phyloP scores from a whole-genome alignment of 352 stramenopile genomes.

The Ochromonadaceae sp. region DNA sequence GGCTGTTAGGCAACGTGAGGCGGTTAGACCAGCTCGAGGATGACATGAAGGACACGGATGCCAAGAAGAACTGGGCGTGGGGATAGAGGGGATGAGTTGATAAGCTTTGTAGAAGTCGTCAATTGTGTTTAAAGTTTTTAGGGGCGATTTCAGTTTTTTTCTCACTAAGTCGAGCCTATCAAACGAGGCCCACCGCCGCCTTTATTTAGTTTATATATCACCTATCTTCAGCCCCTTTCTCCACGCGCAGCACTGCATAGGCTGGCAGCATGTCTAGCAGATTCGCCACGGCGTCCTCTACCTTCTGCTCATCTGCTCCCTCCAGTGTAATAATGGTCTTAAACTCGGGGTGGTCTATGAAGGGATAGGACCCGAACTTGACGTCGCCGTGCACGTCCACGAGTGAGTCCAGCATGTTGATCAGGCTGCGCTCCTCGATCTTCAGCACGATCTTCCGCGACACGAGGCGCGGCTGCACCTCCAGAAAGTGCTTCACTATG shows the following conservation, averaged over 20 bases:
- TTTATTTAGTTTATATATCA: too few relatives aligned
- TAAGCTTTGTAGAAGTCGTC: too few relatives aligned
- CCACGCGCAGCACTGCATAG: not conserved
- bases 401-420: constrained; percentile 5
- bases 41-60: too few relatives aligned
- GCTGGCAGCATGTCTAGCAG: not conserved
- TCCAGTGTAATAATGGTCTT: constrained; percentile 23
- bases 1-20: too few relatives aligned
- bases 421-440: constrained; percentile 15
- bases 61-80: too few relatives aligned
- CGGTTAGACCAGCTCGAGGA: too few relatives aligned
- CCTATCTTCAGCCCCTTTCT: too few relatives aligned
- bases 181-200: too few relatives aligned
- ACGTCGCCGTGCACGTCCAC: not conserved
- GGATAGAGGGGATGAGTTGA: too few relatives aligned
- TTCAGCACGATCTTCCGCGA: constrained; percentile 19
- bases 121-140: too few relatives aligned
- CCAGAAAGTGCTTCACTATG: constrained; percentile 40
- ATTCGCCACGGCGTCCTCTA: constrained; percentile 7
- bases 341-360: constrained; percentile 17
- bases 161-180: too few relatives aligned
- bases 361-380: constrained; percentile 21
- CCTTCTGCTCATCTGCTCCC: not conserved
- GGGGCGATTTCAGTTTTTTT: too few relatives aligned
- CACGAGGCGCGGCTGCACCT: not conserved